Percentiles rank a stretch among this genome's conserved stretches.
phyloP scores from a whole-genome alignment of 257 asterid species.

The Solanum bulbocastanum region DNA sequence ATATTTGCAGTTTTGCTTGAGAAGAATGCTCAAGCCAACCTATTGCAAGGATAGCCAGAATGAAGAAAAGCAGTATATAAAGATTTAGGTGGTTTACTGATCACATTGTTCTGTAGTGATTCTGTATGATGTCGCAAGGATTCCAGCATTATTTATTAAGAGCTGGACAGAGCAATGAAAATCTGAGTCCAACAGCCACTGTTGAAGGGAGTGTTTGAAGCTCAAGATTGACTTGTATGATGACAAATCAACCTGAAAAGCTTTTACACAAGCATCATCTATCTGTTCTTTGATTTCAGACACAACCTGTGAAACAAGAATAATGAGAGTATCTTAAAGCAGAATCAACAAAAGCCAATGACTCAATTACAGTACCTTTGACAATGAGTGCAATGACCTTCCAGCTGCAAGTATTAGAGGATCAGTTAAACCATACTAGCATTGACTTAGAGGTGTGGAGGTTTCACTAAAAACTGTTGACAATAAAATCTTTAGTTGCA shows the following conservation, averaged over 20 bases:
- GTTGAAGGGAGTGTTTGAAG: constrained; percentile 60
- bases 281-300: constrained; percentile 42
- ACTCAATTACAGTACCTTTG: constrained; percentile 35
- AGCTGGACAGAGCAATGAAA: constrained; percentile 73
- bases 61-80: not conserved
- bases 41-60: not conserved
- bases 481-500: not conserved
- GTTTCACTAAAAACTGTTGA: not conserved
- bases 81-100: constrained; percentile 32
- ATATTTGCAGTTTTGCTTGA: not conserved
- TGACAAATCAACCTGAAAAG: constrained; percentile 56
- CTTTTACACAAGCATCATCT: constrained; percentile 46
- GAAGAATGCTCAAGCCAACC: not conserved
- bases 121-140: constrained; percentile 67
- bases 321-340: not conserved
- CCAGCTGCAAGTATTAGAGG: constrained; percentile 52
- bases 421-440: not conserved
- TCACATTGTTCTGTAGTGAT: constrained; percentile 62
- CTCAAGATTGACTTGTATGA: constrained; percentile 61
- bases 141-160: constrained; percentile 88
- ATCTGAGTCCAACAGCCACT: constrained; percentile 64
- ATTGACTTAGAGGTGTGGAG: not conserved
- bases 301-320: constrained; percentile 33
- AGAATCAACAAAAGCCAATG: not conserved
- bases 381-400: constrained; percentile 49